Conservation (phyloP, 257 asterid species). For the Capsicum pubescens region DNA sequence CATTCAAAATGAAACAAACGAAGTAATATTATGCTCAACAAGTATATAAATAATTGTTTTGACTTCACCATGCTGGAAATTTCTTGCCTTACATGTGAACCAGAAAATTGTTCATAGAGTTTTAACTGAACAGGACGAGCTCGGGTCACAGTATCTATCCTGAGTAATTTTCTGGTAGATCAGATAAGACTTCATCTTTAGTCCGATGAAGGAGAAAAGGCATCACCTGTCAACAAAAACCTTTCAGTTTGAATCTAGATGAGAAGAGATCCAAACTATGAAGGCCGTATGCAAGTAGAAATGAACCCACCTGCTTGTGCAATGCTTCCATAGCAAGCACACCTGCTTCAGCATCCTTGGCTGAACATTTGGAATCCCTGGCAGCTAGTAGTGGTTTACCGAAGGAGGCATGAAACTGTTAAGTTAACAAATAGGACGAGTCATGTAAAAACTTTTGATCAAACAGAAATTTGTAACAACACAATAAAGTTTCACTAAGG, state of each 20-base stretch:
- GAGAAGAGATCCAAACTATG: neutral
- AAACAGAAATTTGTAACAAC: conserved; percentile 9
- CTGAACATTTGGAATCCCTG: conserved; percentile 96
- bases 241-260: conserved; percentile 36
- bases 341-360: conserved; percentile 98
- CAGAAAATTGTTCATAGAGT: conserved; percentile 92
- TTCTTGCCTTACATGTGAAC: conserved; percentile 89
- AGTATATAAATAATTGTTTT: too few species aligned
- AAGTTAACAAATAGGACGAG: conserved; percentile 34
- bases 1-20: too few species aligned
- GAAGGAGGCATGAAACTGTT: conserved; percentile 91
- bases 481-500: neutral
- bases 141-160: conserved; percentile 97
- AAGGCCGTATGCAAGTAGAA: conserved; percentile 18
- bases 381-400: conserved; percentile 96
- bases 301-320: conserved; percentile 84
- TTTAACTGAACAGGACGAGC: conserved; percentile 89
- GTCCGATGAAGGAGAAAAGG: conserved; percentile 99
- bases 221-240: conserved; percentile 72
- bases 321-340: conserved; percentile 99
- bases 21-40: too few species aligned
- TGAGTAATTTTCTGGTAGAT: conserved; percentile 98
- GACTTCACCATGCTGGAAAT: conserved; percentile 76
- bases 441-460: conserved; percentile 9
- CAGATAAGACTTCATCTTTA: conserved; percentile 94